phyloP scores from a whole-genome alignment of 1,139 yeast genomes.

The Saccharomyces hybrid region DNA sequence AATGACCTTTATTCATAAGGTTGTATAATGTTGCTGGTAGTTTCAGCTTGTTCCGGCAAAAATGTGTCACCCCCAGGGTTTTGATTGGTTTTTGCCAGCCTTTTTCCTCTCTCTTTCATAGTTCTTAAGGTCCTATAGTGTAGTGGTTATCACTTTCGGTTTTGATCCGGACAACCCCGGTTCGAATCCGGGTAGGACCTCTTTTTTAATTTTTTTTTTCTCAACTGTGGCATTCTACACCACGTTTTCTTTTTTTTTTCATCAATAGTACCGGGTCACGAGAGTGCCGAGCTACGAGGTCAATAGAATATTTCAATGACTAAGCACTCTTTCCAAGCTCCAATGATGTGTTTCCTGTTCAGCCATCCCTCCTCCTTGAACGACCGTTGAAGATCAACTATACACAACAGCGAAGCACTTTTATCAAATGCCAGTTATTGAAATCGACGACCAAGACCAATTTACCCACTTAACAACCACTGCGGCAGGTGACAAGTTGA shows the following conservation, averaged over 20 bases:
- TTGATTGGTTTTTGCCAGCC: too few relatives aligned
- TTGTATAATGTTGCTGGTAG: too few relatives aligned
- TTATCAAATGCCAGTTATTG: slow-evolving; percentile 59
- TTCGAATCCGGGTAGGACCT: slow-evolving; percentile 95
- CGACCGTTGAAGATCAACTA: background rate
- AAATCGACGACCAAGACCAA: slow-evolving; percentile 73
- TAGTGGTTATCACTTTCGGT: slow-evolving; percentile 63
- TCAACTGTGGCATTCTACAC: background rate
- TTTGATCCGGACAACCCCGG: slow-evolving; percentile 85
- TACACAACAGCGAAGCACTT: background rate
- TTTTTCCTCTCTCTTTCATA: background rate
- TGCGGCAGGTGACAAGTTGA: slow-evolving; percentile 53
- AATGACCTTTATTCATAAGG: too few relatives aligned
- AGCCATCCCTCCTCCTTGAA: background rate
- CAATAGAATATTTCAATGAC: background rate
- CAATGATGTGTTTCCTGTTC: background rate
- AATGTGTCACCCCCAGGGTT: too few relatives aligned
- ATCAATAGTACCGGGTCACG: background rate
- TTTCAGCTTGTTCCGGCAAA: too few relatives aligned
- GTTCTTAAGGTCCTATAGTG: slow-evolving; percentile 37
- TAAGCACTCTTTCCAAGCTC: background rate
- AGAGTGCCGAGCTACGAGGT: background rate
- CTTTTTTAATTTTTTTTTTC: slow-evolving; percentile 25
- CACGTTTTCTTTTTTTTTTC: background rate
- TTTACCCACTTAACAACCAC: slow-evolving; percentile 70